phyloP scores from a whole-genome alignment of 805 yeast species.

The Schizosaccharomyces pombe region ASM294v3 CU329670.1:687501-688000 shows the following conservation, averaged over 20 bases:
- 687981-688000: slow-evolving; percentile 14
- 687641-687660: slow-evolving; percentile 57
- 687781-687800: slow-evolving; percentile 52
- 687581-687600: slow-evolving; percentile 43
- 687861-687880: slow-evolving; percentile 77
- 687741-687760: slow-evolving; percentile 42
- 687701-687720: slow-evolving; percentile 42
- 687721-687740: slow-evolving; percentile 64
- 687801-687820: slow-evolving; percentile 39
- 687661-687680: slow-evolving; percentile 48
- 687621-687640: slow-evolving; percentile 74
- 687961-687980: slow-evolving; percentile 19
- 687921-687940: slow-evolving; percentile 26
- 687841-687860: slow-evolving; percentile 52
- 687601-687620: slow-evolving; percentile 68
- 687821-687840: slow-evolving; percentile 24
- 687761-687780: slow-evolving; percentile 63
- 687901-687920: slow-evolving; percentile 22
- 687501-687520: slow-evolving; percentile 96
- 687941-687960: slow-evolving; percentile 20
- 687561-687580: slow-evolving; percentile 51
- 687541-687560: slow-evolving; percentile 50
- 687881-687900: slow-evolving; percentile 35
- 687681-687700: slow-evolving; percentile 64
- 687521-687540: slow-evolving; percentile 73